Percentiles rank a stretch among this genome's conserved stretches.
Evolutionary conservation across 306 rosid genomes (phyloP).

Genomic region (Begonia fuchsioides): DNA sequence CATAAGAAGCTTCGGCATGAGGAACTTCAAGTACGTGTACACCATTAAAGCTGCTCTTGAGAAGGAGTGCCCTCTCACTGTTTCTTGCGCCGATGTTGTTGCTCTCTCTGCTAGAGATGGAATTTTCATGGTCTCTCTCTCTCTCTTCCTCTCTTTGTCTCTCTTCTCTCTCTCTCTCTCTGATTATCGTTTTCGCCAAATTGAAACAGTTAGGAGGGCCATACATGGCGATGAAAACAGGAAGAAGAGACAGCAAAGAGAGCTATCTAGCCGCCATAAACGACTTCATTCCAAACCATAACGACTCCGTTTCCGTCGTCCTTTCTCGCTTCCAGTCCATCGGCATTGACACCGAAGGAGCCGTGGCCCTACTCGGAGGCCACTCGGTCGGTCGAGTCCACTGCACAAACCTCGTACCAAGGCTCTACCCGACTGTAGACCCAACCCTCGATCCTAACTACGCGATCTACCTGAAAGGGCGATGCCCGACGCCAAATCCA

Average conservation of each 20-base stretch:
- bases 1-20: slow-evolving; percentile 60
- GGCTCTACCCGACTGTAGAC: slow-evolving; percentile 57
- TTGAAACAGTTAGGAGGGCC: slow-evolving; percentile 65
- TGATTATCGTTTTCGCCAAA: neutral
- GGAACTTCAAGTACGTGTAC: slow-evolving; percentile 61
- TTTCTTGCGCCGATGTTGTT: slow-evolving; percentile 82
- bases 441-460: slow-evolving; percentile 37
- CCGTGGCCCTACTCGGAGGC: slow-evolving; percentile 68
- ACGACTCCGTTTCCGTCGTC: slow-evolving; percentile 45
- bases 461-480: slow-evolving; percentile 37
- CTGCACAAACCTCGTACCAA: slow-evolving; percentile 40
- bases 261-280: slow-evolving; percentile 29
- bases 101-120: slow-evolving; percentile 84
- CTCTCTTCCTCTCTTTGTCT: neutral
- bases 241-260: slow-evolving; percentile 57
- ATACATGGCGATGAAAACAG: slow-evolving; percentile 51
- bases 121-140: slow-evolving; percentile 35
- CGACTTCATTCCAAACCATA: slow-evolving; percentile 54
- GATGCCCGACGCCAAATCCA: slow-evolving; percentile 65
- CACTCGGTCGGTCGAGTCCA: slow-evolving; percentile 85
- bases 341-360: slow-evolving; percentile 60
- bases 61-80: slow-evolving; percentile 44
- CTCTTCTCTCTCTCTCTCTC: neutral
- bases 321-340: slow-evolving; percentile 56
- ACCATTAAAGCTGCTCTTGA: slow-evolving; percentile 63